A percentile compares a stretch with the other conserved stretches of the same genome.
phyloP scores from a whole-genome alignment of 768 basidiomycete genomes.

The Leccinum obscurum region DNA sequence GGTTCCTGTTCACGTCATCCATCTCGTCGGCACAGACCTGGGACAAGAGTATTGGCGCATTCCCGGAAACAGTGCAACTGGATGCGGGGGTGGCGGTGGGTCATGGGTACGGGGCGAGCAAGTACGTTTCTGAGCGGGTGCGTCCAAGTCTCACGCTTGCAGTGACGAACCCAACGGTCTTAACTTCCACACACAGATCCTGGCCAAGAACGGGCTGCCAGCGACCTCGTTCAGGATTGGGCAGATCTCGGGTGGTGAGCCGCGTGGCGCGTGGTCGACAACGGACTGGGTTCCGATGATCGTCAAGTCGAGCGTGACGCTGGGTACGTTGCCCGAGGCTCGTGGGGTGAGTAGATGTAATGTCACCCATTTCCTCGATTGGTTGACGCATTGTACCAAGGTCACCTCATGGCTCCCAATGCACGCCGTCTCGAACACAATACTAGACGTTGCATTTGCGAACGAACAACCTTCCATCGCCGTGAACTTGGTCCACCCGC shows the following conservation, averaged over 20 bases:
- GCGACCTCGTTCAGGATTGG: slow-evolving; percentile 38
- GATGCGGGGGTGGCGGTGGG: slow-evolving; percentile 32
- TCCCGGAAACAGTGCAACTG: slow-evolving; percentile 34
- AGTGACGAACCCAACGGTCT: background rate
- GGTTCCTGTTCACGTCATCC: slow-evolving; percentile 44
- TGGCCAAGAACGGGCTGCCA: slow-evolving; percentile 33
- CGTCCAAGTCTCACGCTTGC: background rate
- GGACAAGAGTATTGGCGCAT: slow-evolving; percentile 14
- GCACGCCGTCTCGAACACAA: slow-evolving; percentile 26
- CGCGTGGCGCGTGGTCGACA: slow-evolving; percentile 39
- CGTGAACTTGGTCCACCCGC: slow-evolving; percentile 37
- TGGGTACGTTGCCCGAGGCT: slow-evolving; percentile 33
- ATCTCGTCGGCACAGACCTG: slow-evolving; percentile 30
- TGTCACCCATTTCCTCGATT: background rate
- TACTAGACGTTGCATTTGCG: slow-evolving; percentile 31
- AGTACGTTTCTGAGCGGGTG: slow-evolving; percentile 28
- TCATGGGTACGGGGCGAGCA: slow-evolving; percentile 39
- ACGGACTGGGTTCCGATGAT: slow-evolving; percentile 40
- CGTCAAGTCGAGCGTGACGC: slow-evolving; percentile 33
- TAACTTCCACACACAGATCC: slow-evolving; percentile 19
- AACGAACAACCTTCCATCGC: slow-evolving; percentile 17
- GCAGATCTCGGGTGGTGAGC: slow-evolving; percentile 35
- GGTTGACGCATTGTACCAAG: slow-evolving; percentile 10
- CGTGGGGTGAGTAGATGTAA: slow-evolving; percentile 24
- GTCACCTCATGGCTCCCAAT: slow-evolving; percentile 33